Conservation (phyloP, 2,329 filamentous ascomycete species). For the Paramyrothecium sp. region DNA sequence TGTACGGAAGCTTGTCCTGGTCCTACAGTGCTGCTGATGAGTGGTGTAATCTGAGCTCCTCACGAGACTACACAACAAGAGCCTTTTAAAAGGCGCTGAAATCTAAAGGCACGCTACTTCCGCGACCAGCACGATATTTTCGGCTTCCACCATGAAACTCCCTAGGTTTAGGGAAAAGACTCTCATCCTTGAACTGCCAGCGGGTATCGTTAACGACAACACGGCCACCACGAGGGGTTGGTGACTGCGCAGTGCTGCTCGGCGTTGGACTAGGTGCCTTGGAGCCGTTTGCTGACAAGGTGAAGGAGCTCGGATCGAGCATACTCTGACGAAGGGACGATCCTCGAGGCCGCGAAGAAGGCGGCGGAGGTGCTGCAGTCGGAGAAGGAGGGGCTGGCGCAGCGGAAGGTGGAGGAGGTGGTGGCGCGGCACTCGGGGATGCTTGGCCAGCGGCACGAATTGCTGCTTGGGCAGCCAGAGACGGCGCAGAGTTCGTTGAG, state of each 20-base stretch:
- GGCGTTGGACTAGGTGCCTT: conserved; percentile 48
- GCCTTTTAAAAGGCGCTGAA: conserved; percentile 54
- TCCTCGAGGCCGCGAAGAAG: conserved; percentile 36
- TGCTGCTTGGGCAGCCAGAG: conserved; percentile 42
- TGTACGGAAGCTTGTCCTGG: too few species aligned
- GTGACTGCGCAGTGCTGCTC: conserved; percentile 27
- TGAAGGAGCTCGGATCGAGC: conserved; percentile 76
- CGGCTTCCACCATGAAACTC: conserved; percentile 73
- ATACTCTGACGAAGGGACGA: conserved; percentile 57
- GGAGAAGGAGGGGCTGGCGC: conserved; percentile 23
- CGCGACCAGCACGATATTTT: conserved; percentile 85
- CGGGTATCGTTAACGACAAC: conserved; percentile 71
- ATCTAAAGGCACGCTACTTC: conserved; percentile 91
- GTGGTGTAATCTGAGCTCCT: too few species aligned
- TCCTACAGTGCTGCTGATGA: too few species aligned
- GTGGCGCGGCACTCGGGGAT: conserved; percentile 33
- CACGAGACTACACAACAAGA: background rate
- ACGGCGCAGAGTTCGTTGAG: conserved; percentile 25
- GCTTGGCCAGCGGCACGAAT: conserved; percentile 42
- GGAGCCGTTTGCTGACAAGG: conserved; percentile 63
- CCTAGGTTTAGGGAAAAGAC: conserved; percentile 78
- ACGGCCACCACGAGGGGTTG: conserved; percentile 29
- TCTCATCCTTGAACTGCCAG: conserved; percentile 86
- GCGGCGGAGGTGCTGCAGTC: conserved; percentile 38
- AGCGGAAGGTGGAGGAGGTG: conserved; percentile 34